These are phyloP conservation scores for Ophiostoma sp. DNA, from an alignment of 2,329 filamentous ascomycete species.

Conservation along the genomic window DNA sequence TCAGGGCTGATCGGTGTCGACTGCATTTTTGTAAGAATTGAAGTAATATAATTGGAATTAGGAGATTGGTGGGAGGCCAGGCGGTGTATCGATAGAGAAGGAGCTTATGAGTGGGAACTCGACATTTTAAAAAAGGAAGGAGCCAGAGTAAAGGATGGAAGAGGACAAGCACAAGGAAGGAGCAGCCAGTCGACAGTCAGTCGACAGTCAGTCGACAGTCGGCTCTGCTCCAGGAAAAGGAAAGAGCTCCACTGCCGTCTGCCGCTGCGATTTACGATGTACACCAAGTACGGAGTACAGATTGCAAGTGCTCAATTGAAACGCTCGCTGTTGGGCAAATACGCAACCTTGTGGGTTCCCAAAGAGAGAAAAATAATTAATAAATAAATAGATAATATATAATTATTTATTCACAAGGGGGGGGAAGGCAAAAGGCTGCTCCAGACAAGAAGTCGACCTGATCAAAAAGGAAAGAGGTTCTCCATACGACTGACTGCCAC, in stretches of 20 bases:
- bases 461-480: conserved; percentile 11
- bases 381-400: background rate
- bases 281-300: background rate
- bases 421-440: background rate
- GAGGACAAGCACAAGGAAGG: background rate
- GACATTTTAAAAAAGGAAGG: background rate
- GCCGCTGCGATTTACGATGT: background rate
- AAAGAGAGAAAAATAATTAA: background rate
- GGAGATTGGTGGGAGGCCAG: background rate
- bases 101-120: background rate
- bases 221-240: background rate
- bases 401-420: background rate
- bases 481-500: background rate
- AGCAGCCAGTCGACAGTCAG: background rate
- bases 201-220: no score
- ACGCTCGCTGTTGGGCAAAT: conserved; percentile 20
- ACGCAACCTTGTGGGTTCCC: conserved; percentile 5
- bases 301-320: conserved; percentile 20
- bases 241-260: conserved; percentile 10
- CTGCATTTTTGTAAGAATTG: background rate
- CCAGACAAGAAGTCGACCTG: background rate
- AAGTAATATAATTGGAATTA: background rate
- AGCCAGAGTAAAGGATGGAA: background rate
- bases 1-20: background rate
- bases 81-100: background rate